phyloP scores from a whole-genome alignment of 441 rosid species.

The Populus hybrid region DNA sequence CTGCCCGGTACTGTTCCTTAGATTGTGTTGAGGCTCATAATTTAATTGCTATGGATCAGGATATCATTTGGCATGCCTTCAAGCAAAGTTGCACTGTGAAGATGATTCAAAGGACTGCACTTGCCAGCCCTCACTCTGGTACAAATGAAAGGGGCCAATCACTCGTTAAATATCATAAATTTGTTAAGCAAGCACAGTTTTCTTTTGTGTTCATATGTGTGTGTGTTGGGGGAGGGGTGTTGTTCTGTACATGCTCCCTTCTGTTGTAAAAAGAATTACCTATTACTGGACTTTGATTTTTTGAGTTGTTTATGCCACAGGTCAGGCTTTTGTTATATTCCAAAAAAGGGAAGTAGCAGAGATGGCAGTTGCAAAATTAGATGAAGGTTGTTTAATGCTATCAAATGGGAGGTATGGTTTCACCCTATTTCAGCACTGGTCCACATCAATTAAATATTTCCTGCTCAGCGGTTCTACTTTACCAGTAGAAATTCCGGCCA shows the following conservation, averaged over 20 bases:
- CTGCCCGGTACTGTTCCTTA: constrained; percentile 4
- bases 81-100: constrained; percentile 60
- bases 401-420: constrained; percentile 68
- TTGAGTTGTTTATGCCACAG: constrained; percentile 35
- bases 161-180: background rate
- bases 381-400: constrained; percentile 65
- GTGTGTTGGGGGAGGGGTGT: background rate
- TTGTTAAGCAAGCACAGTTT: background rate
- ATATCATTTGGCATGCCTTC: constrained; percentile 61
- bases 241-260: background rate
- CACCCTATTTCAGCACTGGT: constrained; percentile 6
- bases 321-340: constrained; percentile 74
- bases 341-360: constrained; percentile 58
- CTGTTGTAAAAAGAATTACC: background rate
- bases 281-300: constrained; percentile 5
- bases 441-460: background rate
- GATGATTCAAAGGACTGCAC: constrained; percentile 50
- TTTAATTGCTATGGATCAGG: constrained; percentile 38
- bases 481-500: background rate
- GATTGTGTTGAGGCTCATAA: background rate
- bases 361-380: constrained; percentile 44
- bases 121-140: constrained; percentile 58
- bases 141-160: constrained; percentile 15
- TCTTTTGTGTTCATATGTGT: background rate
- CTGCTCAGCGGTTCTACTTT: background rate